Evolutionary conservation across 73 alveolate species (phyloP).

Genomic region (Paramecium sonneborni): DNA sequence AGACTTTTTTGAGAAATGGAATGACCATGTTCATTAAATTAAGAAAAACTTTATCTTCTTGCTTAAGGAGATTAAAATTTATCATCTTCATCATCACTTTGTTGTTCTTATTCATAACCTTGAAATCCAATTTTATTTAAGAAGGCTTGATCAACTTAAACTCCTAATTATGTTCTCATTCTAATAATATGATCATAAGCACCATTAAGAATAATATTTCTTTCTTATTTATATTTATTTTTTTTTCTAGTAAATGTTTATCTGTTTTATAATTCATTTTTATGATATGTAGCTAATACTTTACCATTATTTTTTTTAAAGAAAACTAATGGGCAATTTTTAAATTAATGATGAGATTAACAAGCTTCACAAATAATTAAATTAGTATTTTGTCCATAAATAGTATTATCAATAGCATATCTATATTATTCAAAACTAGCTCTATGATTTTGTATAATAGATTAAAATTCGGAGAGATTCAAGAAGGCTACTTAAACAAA

Average conservation of each 20-base stretch:
- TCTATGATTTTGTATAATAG: background rate
- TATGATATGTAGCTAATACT: background rate
- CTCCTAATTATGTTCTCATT: background rate
- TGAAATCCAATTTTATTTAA: background rate
- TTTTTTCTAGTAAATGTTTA: background rate
- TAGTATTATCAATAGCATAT: conserved; percentile 8
- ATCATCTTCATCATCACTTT: background rate
- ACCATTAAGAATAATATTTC: background rate
- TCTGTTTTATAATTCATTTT: background rate
- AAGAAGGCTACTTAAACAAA: conserved; percentile 41
- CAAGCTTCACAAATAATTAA: conserved; percentile 44
- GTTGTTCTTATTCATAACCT: background rate
- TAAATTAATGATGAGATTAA: conserved; percentile 5
- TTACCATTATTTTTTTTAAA: background rate
- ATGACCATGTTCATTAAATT: background rate
- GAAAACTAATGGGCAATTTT: conserved; percentile 27
- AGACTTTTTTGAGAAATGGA: background rate
- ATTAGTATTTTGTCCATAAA: background rate
- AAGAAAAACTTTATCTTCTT: background rate
- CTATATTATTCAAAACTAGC: background rate
- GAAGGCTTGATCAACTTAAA: background rate
- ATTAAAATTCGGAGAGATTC: background rate
- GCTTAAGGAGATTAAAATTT: background rate
- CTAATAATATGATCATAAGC: conserved; percentile 3
- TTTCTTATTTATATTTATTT: background rate